These are phyloP conservation scores for Fraxinus greggii DNA, from an alignment of 305 asterid genomes.

Conservation along the genomic window DNA sequence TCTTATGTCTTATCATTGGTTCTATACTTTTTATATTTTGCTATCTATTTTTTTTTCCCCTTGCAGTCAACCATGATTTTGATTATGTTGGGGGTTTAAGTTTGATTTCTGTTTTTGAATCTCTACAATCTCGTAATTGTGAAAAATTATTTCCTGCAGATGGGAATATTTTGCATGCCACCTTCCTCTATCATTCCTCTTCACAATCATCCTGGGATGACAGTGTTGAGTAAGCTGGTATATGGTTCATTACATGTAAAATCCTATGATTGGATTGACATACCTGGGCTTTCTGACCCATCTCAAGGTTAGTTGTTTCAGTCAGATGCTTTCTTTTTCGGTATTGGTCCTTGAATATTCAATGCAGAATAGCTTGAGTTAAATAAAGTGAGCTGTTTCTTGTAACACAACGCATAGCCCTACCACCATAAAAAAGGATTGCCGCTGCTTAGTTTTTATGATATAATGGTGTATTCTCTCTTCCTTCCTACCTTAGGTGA, in stretches of 20 bases:
- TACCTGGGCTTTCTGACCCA: slow-evolving; percentile 68
- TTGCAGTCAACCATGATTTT: slow-evolving; percentile 4
- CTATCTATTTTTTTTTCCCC: slow-evolving; percentile 2
- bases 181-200: slow-evolving; percentile 90
- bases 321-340: slow-evolving; percentile 19
- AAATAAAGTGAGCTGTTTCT: slow-evolving; percentile 6
- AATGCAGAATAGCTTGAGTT: slow-evolving; percentile 9
- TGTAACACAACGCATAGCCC: neutral
- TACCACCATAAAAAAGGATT: neutral
- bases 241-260: slow-evolving; percentile 84
- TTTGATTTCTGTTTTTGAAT: slow-evolving; percentile 2
- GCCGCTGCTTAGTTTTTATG: neutral
- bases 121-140: slow-evolving; percentile 3
- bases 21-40: slow-evolving; percentile 11
- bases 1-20: slow-evolving; percentile 14
- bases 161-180: slow-evolving; percentile 98
- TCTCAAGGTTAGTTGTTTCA: slow-evolving; percentile 60
- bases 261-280: slow-evolving; percentile 83
- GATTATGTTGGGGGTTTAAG: neutral
- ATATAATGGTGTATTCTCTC: neutral
- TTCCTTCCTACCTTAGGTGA: neutral
- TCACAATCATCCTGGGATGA: slow-evolving; percentile 99
- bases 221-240: slow-evolving; percentile 96
- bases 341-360: slow-evolving; percentile 9
- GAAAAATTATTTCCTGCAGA: slow-evolving; percentile 37